These are phyloP conservation scores for Malassezia nana DNA, from an alignment of 1,284 basidiomycete genomes.

Conservation along the genomic window DNA sequence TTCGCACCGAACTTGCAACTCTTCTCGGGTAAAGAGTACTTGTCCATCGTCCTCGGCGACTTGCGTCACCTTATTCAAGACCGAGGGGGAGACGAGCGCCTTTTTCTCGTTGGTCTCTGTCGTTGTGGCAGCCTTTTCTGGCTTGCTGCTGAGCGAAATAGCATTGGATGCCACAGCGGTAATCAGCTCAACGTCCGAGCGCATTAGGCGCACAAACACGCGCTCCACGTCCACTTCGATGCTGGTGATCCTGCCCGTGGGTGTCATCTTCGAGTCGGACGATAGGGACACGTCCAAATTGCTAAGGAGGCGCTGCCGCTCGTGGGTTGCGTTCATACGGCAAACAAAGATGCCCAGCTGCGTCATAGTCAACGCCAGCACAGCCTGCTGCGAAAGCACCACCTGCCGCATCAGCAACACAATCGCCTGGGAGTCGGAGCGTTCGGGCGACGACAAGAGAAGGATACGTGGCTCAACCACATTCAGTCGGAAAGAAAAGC, in stretches of 20 bases:
- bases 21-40: constrained; percentile 42
- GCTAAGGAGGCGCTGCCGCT: constrained; percentile 83
- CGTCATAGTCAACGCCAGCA: constrained; percentile 70
- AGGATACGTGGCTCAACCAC: constrained; percentile 83
- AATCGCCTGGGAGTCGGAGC: constrained; percentile 74
- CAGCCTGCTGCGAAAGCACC: constrained; percentile 82
- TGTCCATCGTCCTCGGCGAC: constrained; percentile 24
- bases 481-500: constrained; percentile 65
- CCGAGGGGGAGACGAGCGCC: neutral
- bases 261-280: constrained; percentile 68
- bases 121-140: constrained; percentile 19
- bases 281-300: constrained; percentile 81
- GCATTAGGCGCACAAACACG: constrained; percentile 82
- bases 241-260: constrained; percentile 66
- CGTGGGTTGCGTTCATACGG: constrained; percentile 69
- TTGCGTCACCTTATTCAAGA: constrained; percentile 1
- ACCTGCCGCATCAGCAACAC: constrained; percentile 73
- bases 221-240: constrained; percentile 70
- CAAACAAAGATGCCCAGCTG: constrained; percentile 87
- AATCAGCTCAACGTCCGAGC: constrained; percentile 84
- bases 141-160: constrained; percentile 56
- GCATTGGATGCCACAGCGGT: constrained; percentile 80
- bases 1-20: constrained; percentile 33
- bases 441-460: constrained; percentile 74
- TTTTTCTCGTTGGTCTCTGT: neutral